Conservation (phyloP, 306 rosid genomes). For the Geum urbanum region DNA sequence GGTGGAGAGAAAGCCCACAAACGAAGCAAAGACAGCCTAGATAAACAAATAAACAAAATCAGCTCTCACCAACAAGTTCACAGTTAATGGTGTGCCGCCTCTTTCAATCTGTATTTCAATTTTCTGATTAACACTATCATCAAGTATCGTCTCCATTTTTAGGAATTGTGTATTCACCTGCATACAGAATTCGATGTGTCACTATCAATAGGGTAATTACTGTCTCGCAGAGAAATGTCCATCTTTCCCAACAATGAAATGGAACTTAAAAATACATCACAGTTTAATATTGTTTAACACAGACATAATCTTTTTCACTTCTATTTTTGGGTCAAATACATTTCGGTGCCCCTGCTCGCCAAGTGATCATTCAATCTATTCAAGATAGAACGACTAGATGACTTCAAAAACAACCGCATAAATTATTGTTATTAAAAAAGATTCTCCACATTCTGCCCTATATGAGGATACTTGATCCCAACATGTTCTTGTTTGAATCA, state of each 20-base stretch:
- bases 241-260: not conserved
- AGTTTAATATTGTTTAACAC: not conserved
- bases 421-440: too few species aligned
- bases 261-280: not conserved
- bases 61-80: conserved; percentile 63
- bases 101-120: conserved; percentile 83
- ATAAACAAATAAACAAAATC: conserved; percentile 19
- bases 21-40: too few species aligned
- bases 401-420: too few species aligned
- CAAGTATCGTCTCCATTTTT: conserved; percentile 81
- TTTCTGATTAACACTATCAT: conserved; percentile 72
- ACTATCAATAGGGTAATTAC: conserved; percentile 1
- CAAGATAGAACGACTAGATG: too few species aligned
- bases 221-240: not conserved
- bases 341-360: not conserved
- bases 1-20: too few species aligned
- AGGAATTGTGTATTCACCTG: conserved; percentile 93
- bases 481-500: too few species aligned
- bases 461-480: not conserved
- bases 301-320: not conserved
- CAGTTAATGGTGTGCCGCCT: conserved; percentile 59
- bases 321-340: not conserved
- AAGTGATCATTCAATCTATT: not conserved
- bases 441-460: not conserved
- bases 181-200: conserved; percentile 25